phyloP scores from a whole-genome alignment of 257 asterid genomes.

The Solanum microdontum region DNA sequence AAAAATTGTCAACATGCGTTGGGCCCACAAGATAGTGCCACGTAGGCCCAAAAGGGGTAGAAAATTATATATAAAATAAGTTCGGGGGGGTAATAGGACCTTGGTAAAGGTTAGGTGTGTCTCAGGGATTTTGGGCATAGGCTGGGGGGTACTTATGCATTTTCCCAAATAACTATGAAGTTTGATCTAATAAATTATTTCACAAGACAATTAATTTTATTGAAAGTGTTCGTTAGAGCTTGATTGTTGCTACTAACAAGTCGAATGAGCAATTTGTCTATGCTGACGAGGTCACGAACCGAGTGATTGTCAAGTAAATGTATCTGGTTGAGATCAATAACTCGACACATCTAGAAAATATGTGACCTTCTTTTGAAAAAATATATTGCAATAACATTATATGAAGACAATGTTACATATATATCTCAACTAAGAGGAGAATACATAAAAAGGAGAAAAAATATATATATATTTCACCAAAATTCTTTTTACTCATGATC shows the following conservation, averaged over 20 bases:
- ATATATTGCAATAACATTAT: not conserved
- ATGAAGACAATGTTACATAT: not conserved
- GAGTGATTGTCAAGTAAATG: not conserved
- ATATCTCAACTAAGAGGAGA: not conserved
- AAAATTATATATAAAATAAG: no score
- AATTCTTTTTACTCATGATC: not conserved
- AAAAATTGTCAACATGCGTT: no score
- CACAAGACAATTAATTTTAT: not conserved
- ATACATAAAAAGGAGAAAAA: no score
- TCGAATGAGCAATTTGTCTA: not conserved
- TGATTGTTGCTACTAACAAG: not conserved
- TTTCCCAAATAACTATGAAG: not conserved
- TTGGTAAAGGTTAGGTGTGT: no score
- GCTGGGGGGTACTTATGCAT: no score
- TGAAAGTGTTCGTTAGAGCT: not conserved
- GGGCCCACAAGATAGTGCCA: no score
- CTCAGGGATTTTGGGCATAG: no score
- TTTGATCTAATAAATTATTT: no score
- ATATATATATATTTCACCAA: not conserved
- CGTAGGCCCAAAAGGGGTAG: no score
- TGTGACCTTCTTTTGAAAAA: not conserved
- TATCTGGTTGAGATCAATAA: not conserved
- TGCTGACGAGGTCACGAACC: not conserved
- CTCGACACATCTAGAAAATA: not conserved
- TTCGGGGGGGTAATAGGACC: no score